Conservation (phyloP, 805 yeast genomes). For the Pichia scutulata region DNA sequence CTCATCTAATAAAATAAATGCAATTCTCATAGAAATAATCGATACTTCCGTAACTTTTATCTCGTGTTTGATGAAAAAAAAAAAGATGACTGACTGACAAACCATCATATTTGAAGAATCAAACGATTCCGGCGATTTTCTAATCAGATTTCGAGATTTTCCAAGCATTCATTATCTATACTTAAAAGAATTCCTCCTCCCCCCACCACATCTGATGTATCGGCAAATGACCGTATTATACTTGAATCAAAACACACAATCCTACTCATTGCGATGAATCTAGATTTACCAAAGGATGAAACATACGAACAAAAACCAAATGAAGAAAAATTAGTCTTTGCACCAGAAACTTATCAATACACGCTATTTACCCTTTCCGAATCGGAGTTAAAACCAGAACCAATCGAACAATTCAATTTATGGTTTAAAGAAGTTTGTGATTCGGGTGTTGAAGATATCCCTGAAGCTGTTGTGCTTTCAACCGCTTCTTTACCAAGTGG, state of each 20-base stretch:
- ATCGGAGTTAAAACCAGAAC: conserved; percentile 45
- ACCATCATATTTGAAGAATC: background rate
- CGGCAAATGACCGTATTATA: too few species aligned
- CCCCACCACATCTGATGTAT: background rate
- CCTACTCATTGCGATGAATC: conserved; percentile 16
- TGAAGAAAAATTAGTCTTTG: conserved; percentile 37
- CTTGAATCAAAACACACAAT: too few species aligned
- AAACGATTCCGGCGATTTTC: background rate
- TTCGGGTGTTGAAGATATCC: conserved; percentile 47
- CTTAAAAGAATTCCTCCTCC: too few species aligned
- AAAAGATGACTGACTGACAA: background rate
- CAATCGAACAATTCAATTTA: conserved; percentile 66
- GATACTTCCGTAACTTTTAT: background rate
- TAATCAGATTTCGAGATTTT: background rate
- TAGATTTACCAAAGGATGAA: conserved; percentile 16
- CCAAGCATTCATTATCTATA: too few species aligned
- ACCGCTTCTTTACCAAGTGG: conserved; percentile 88
- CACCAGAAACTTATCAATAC: conserved; percentile 86
- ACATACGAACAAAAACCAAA: conserved; percentile 5
- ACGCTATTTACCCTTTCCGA: conserved; percentile 56
- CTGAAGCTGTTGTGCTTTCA: conserved; percentile 82
- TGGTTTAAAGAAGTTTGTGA: conserved; percentile 80
- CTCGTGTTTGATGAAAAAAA: background rate
- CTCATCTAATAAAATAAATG: conserved; percentile 11
- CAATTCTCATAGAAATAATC: conserved; percentile 2